Conservation (phyloP, 345 rosid species). For the Geranium brycei region DNA sequence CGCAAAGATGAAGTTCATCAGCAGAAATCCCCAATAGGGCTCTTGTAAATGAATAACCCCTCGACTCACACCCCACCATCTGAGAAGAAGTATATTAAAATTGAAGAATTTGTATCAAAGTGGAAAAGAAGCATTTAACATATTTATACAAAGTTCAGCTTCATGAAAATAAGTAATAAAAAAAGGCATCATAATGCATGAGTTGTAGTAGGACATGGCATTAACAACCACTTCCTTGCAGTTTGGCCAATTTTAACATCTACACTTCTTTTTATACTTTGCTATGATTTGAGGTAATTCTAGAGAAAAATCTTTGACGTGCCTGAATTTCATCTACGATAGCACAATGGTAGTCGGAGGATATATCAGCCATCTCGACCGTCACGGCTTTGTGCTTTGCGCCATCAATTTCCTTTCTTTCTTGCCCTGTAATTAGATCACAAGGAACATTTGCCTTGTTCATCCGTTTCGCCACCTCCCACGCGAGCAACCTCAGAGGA, state of each 20-base stretch:
- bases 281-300: not conserved
- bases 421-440: conserved; percentile 88
- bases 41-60: conserved; percentile 89
- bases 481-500: conserved; percentile 85
- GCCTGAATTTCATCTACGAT: conserved; percentile 88
- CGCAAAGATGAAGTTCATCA: conserved; percentile 87
- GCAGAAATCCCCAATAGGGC: conserved; percentile 79
- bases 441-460: conserved; percentile 82
- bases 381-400: conserved; percentile 86
- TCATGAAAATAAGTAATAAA: conserved; percentile 7
- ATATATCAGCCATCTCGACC: conserved; percentile 90
- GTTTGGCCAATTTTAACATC: not conserved
- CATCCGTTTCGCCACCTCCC: conserved; percentile 86
- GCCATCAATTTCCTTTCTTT: conserved; percentile 71
- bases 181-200: conserved; percentile 1
- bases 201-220: not conserved
- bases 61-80: conserved; percentile 75
- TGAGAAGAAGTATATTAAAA: conserved; percentile 10
- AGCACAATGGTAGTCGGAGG: conserved; percentile 58
- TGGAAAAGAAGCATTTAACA: too few species aligned
- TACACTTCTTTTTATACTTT: too few species aligned
- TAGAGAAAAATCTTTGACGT: conserved; percentile 7
- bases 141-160: not conserved
- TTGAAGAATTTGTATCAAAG: not conserved
- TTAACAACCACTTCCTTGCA: too few species aligned